Percentiles rank a stretch among this genome's conserved stretches.
Evolutionary conservation across 2,329 filamentous ascomycete species (phyloP).

Genomic region (Cladosporium sp.): DNA sequence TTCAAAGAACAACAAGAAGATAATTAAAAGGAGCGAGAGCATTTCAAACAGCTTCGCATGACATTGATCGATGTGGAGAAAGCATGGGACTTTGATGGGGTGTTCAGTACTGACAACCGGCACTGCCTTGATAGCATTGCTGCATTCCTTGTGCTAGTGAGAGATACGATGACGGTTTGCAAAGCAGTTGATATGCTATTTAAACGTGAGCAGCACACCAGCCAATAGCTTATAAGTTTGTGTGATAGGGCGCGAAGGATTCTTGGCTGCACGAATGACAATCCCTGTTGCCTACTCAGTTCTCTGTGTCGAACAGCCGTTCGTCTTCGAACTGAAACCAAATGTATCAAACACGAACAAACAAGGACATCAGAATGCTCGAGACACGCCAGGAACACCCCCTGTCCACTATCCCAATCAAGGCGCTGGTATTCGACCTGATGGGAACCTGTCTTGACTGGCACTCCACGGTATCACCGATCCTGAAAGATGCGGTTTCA

Average conservation of each 20-base stretch:
- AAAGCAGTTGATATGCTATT: neutral
- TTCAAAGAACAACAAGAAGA: no score
- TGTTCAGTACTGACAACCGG: no score
- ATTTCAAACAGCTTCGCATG: no score
- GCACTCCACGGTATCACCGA: constrained; percentile 38
- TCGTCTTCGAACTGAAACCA: neutral
- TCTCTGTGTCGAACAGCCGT: neutral
- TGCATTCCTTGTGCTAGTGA: no score
- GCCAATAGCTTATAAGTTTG: neutral
- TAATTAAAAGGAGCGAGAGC: no score
- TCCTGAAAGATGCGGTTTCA: neutral
- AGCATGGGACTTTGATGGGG: no score
- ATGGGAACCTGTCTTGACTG: constrained; percentile 61
- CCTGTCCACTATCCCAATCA: neutral
- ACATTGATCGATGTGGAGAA: no score
- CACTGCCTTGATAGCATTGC: no score
- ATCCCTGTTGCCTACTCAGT: neutral
- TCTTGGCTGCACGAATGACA: neutral
- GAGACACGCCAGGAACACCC: neutral
- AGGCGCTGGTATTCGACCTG: constrained; percentile 48
- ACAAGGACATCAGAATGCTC: neutral
- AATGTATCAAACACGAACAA: neutral
- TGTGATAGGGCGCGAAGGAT: neutral
- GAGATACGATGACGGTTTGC: no score
- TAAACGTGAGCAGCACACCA: neutral